Base-by-base conservation (phyloP, 495 filamentous ascomycete genomes). In the Corynascus novoguineensis region DNA sequence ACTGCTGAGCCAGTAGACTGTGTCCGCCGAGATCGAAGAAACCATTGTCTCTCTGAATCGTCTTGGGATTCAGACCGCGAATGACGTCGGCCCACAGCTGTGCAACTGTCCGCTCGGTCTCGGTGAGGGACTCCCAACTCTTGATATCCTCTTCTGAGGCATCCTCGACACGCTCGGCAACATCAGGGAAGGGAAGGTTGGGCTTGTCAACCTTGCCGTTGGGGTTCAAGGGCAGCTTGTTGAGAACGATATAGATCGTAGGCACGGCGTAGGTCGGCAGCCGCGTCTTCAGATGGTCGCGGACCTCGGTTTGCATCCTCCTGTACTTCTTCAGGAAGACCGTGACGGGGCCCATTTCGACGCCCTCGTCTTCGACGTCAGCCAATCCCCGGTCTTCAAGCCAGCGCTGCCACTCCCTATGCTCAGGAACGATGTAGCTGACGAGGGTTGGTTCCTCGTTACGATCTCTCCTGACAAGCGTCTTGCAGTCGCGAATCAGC, bases 141-240 rank as follows among this genome's bases (percentile, higher is more conserved):
- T 86, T 84, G 24, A 93, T 58, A 38, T 78, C 75, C 57, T 85
- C 79, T 59, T 90, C 85, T 2, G 86, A 91, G 27, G 83, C 79
- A 10, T 71, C 72, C 50, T 75, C 74, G 12, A 68, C 62, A 17
- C 63, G 60, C 44, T 74, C 69, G 4, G 79, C 80, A 11, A 83
- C 84, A 68, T 92, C 88, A 0, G 93, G 93, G 81, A 95, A 97
- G 0, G 93, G 93, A 40, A 98, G 78, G 1, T 85, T 86, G 6
- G 90, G 90, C 71, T 86, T 90, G 67, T 98, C 93, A 44, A 95
- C 84, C 75, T 96, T 97, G 58, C 91, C 92, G 61, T 97, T 97
- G 14, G 92, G 92, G 71, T 96, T 97, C 27, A 97, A 75, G 0
- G 92, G 92, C 51, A 97, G 80, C 38, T 85, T 85, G 49, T 80